These are phyloP conservation scores for Ogataea siamensis DNA, from an alignment of 805 yeast species.

Conservation along the genomic window DNA sequence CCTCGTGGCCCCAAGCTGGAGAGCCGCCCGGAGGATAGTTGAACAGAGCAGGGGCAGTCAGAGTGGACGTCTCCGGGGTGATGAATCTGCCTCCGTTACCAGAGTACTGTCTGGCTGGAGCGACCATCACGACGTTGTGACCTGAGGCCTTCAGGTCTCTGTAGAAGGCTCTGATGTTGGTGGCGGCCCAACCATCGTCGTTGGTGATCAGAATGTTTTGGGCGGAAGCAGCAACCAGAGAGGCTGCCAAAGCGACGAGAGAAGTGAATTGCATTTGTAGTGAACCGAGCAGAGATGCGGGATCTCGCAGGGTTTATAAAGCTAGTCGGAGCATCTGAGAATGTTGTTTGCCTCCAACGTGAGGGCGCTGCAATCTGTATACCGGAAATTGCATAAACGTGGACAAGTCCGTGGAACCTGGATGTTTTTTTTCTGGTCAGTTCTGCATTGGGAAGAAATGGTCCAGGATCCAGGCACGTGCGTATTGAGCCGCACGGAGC, in stretches of 20 bases:
- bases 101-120: slow-evolving; percentile 50
- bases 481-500: slow-evolving; percentile 1
- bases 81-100: slow-evolving; percentile 57
- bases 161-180: slow-evolving; percentile 57
- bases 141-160: slow-evolving; percentile 46
- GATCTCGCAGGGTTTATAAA: slow-evolving; percentile 3
- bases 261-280: slow-evolving; percentile 13
- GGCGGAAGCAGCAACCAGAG: slow-evolving; percentile 23
- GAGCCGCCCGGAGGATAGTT: slow-evolving; percentile 45
- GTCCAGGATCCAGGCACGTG: slow-evolving; percentile 1
- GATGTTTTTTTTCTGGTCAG: neutral
- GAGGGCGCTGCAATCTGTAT: slow-evolving; percentile 2
- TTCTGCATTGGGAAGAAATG: neutral
- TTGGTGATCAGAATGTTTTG: slow-evolving; percentile 50
- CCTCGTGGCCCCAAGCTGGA: slow-evolving; percentile 57
- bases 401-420: slow-evolving; percentile 2
- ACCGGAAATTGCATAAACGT: slow-evolving; percentile 2
- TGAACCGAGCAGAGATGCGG: slow-evolving; percentile 9
- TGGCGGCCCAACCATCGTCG: slow-evolving; percentile 57
- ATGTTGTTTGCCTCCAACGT: neutral
- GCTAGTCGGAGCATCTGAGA: neutral
- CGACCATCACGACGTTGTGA: slow-evolving; percentile 47
- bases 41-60: slow-evolving; percentile 47
- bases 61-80: slow-evolving; percentile 38
- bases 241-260: slow-evolving; percentile 11